Percentiles rank a stretch among this genome's conserved stretches.
These are phyloP conservation scores for Malus hybrid DNA, from an alignment of 331 rosid species.

Conservation along the genomic window DNA sequence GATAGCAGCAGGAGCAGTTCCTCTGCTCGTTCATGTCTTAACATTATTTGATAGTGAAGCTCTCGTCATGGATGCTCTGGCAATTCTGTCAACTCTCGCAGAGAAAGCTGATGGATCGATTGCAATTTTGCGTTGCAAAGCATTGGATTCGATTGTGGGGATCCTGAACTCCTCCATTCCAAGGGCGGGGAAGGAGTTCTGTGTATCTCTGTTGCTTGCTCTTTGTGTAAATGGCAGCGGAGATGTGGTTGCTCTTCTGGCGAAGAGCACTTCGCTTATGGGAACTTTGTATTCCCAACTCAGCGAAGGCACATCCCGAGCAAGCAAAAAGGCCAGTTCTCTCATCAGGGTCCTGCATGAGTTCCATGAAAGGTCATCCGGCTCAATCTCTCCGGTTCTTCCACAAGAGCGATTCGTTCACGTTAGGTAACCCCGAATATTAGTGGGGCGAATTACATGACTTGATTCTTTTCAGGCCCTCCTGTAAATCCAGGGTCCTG, in stretches of 20 bases:
- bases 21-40: conserved; percentile 35
- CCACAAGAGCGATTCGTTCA: conserved; percentile 50
- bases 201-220: conserved; percentile 61
- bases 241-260: conserved; percentile 42
- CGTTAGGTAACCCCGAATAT: conserved; percentile 45
- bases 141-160: conserved; percentile 26
- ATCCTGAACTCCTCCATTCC: conserved; percentile 45
- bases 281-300: conserved; percentile 50
- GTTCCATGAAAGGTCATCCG: conserved; percentile 48
- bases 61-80: conserved; percentile 48
- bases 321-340: conserved; percentile 55
- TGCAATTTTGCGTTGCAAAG: conserved; percentile 29
- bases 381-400: conserved; percentile 26
- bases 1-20: conserved; percentile 40
- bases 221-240: conserved; percentile 49
- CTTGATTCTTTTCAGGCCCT: conserved; percentile 12
- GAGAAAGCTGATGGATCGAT: conserved; percentile 49
- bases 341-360: conserved; percentile 66
- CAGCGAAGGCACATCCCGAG: conserved; percentile 57
- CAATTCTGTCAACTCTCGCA: conserved; percentile 55
- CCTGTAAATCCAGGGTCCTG: conserved; percentile 27
- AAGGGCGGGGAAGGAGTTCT: conserved; percentile 50
- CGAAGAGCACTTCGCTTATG: conserved; percentile 55
- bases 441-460: conserved; percentile 27
- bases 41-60: conserved; percentile 35